A percentile compares a stretch with the other conserved stretches of the same genome.
Evolutionary conservation across 2,329 filamentous ascomycete genomes (phyloP).

Genomic region (Elsinoe batatas): DNA sequence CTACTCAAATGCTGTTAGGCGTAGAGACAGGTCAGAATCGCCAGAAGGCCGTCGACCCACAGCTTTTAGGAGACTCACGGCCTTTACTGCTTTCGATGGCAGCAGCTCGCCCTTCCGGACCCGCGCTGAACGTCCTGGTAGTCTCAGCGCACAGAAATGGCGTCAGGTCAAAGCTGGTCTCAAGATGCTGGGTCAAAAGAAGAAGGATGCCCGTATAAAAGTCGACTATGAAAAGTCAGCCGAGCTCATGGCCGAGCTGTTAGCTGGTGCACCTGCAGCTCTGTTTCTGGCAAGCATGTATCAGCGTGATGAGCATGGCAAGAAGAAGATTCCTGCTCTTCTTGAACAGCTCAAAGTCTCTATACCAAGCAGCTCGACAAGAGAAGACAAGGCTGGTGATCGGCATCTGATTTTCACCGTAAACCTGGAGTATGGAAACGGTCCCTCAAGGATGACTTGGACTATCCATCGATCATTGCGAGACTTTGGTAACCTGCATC

Average conservation of each 20-base stretch:
- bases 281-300: constrained; percentile 96
- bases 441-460: constrained; percentile 94
- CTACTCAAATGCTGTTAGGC: constrained; percentile 24
- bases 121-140: constrained; percentile 37
- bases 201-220: constrained; percentile 71
- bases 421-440: constrained; percentile 91
- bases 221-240: constrained; percentile 93
- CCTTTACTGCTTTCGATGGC: constrained; percentile 31
- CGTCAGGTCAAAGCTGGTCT: constrained; percentile 83
- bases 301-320: constrained; percentile 90
- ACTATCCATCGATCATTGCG: constrained; percentile 74
- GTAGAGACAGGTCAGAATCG: constrained; percentile 21
- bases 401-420: constrained; percentile 82
- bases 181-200: constrained; percentile 66
- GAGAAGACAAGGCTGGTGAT: constrained; percentile 49
- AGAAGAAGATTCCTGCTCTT: constrained; percentile 87
- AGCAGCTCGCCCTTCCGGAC: constrained; percentile 33
- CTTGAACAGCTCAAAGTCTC: constrained; percentile 87
- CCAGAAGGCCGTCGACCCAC: constrained; percentile 32
- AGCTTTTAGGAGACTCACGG: constrained; percentile 39
- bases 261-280: constrained; percentile 85
- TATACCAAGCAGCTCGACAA: constrained; percentile 67
- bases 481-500: constrained; percentile 86
- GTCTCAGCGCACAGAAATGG: constrained; percentile 67
- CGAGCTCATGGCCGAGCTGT: constrained; percentile 87